These are phyloP conservation scores for Mucor lusitanicus DNA, from an alignment of 371 early-diverging fungal species.

Conservation along the genomic window DNA sequence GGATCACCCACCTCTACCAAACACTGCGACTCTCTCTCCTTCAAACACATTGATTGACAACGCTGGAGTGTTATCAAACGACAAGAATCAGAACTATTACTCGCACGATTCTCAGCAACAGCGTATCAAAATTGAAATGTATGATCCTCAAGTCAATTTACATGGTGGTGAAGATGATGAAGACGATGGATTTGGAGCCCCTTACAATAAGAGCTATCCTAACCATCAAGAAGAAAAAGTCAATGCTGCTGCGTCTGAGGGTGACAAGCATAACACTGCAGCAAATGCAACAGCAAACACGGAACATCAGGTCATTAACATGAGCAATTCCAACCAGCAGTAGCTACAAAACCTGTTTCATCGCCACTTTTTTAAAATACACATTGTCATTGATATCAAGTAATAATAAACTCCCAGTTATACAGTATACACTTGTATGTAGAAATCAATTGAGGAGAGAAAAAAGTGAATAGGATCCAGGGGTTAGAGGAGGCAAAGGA, in stretches of 20 bases:
- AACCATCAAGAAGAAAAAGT: constrained; percentile 1
- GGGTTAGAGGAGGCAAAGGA: neutral
- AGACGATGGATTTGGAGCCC: neutral
- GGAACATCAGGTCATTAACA: neutral
- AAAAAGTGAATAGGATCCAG: neutral
- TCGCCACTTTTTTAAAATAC: neutral
- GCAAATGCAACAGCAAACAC: neutral
- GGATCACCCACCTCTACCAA: neutral
- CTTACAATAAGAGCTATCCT: constrained; percentile 5
- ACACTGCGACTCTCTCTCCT: constrained; percentile 6
- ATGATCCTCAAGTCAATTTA: constrained; percentile 24
- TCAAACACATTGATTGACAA: constrained; percentile 22
- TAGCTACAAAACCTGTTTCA: neutral
- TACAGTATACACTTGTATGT: neutral
- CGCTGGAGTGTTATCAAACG: constrained; percentile 4
- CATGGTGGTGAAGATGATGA: neutral
- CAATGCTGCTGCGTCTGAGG: neutral
- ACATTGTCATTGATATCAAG: neutral
- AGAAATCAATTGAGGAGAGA: neutral
- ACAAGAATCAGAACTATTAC: neutral
- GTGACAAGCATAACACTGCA: neutral
- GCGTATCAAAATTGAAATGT: constrained; percentile 15
- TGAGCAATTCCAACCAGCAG: neutral
- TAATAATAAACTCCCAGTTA: neutral
- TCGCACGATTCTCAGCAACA: constrained; percentile 1